These are phyloP conservation scores for Suhomyces guaymorum DNA, from an alignment of 1,139 yeast species.

Conservation along the genomic window DNA sequence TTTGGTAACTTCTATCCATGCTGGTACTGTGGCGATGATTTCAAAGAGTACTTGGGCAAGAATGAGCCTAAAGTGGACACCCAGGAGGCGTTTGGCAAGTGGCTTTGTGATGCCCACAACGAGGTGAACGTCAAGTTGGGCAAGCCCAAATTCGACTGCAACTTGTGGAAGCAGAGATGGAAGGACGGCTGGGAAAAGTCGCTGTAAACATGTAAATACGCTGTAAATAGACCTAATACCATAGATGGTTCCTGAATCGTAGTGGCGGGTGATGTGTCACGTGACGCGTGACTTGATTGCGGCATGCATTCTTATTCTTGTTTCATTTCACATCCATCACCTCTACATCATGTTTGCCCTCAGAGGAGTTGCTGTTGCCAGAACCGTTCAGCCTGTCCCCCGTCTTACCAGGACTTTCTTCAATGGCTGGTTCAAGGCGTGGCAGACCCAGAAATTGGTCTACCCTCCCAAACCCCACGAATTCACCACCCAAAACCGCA, in stretches of 20 bases:
- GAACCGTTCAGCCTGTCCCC: neutral
- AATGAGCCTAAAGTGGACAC: conserved; percentile 67
- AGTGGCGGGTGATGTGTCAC: neutral
- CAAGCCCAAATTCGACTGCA: conserved; percentile 82
- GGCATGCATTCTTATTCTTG: too few species aligned
- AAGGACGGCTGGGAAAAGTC: conserved; percentile 61
- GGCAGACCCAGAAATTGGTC: conserved; percentile 24
- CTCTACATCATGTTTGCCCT: neutral
- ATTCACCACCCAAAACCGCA: conserved; percentile 42
- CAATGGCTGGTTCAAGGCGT: conserved; percentile 16
- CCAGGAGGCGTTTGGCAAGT: conserved; percentile 79
- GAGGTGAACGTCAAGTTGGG: conserved; percentile 83
- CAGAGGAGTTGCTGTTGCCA: neutral
- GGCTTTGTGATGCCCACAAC: conserved; percentile 96
- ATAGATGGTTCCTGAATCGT: too few species aligned
- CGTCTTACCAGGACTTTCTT: conserved; percentile 8
- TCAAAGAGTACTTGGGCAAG: conserved; percentile 58
- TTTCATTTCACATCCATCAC: too few species aligned
- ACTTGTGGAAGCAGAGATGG: conserved; percentile 93
- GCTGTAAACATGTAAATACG: conserved; percentile 11
- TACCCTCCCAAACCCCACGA: conserved; percentile 44
- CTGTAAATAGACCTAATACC: too few species aligned
- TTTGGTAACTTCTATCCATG: conserved; percentile 91
- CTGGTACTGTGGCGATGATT: conserved; percentile 90
- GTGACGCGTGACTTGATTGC: too few species aligned